Percentiles rank a stretch among this genome's conserved stretches.
phyloP scores from a whole-genome alignment of 202 grass and related monocot species.

The Carex arenaria region DNA sequence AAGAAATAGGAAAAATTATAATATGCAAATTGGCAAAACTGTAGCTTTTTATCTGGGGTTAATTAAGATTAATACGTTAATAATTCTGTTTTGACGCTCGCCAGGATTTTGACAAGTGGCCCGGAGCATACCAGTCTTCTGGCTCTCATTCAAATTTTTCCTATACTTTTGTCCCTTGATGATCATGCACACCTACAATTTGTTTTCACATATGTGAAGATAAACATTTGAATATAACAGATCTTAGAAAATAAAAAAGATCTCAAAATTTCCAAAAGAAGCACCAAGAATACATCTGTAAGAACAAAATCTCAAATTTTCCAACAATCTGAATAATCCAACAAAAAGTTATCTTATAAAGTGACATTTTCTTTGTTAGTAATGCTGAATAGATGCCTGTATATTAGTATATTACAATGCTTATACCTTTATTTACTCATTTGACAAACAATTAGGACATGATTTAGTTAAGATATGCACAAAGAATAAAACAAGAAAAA shows the following conservation, averaged over 20 bases:
- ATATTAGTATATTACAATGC: no score
- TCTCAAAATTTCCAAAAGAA: not conserved
- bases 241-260: not conserved
- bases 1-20: not conserved
- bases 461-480: no score
- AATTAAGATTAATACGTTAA: conserved; percentile 26
- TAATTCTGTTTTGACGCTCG: conserved; percentile 31
- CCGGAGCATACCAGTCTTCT: conserved; percentile 36
- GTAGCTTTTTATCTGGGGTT: not conserved
- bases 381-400: no score
- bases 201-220: not conserved
- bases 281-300: not conserved
- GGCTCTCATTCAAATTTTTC: conserved; percentile 45
- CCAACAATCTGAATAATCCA: not conserved
- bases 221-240: not conserved
- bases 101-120: conserved; percentile 46
- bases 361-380: no score
- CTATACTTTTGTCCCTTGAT: conserved; percentile 55
- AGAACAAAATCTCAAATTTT: not conserved
- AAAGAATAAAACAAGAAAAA: not conserved
- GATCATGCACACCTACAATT: conserved; percentile 61
- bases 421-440: no score
- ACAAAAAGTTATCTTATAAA: not conserved
- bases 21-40: not conserved
- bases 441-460: no score